Conservation (phyloP, 164 flowering plant genomes). For the Berberis vulgaris region DNA sequence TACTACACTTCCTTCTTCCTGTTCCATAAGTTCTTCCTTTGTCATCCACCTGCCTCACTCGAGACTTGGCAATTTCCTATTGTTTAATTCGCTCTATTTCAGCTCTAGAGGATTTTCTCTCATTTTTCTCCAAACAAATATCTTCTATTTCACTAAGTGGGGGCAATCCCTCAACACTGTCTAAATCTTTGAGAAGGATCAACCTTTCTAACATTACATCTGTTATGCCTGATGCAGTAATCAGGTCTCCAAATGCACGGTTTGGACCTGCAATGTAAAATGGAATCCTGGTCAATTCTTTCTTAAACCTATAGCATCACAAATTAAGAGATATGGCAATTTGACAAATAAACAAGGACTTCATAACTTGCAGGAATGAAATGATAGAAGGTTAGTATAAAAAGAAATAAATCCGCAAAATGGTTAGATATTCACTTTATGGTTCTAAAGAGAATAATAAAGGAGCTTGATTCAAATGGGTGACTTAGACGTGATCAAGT, state of each 20-base stretch:
- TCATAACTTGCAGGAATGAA: too few species aligned
- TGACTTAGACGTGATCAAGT: too few species aligned
- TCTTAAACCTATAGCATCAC: too few species aligned
- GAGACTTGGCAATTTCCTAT: slow-evolving; percentile 69
- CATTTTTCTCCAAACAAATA: slow-evolving; percentile 50
- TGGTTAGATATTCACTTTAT: too few species aligned
- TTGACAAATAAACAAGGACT: too few species aligned
- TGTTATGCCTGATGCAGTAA: slow-evolving; percentile 88
- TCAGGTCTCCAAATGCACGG: slow-evolving; percentile 94
- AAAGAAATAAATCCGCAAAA: too few species aligned
- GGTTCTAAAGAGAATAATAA: too few species aligned
- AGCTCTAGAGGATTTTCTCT: slow-evolving; percentile 46
- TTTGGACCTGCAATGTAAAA: slow-evolving; percentile 55
- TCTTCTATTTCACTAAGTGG: slow-evolving; percentile 76
- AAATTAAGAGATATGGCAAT: too few species aligned
- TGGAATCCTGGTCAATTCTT: not conserved
- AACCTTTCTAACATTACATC: slow-evolving; percentile 88
- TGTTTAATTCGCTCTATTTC: slow-evolving; percentile 81
- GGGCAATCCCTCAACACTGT: slow-evolving; percentile 71
- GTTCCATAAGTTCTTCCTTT: slow-evolving; percentile 97
- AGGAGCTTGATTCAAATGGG: too few species aligned
- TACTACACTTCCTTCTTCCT: slow-evolving; percentile 89
- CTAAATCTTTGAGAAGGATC: slow-evolving; percentile 73
- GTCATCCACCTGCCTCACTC: slow-evolving; percentile 77
- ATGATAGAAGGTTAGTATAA: too few species aligned